A percentile compares a stretch with the other conserved stretches of the same genome.
Evolutionary conservation across 257 asterid species (phyloP).

Genomic region (Mitragyna speciosa): DNA sequence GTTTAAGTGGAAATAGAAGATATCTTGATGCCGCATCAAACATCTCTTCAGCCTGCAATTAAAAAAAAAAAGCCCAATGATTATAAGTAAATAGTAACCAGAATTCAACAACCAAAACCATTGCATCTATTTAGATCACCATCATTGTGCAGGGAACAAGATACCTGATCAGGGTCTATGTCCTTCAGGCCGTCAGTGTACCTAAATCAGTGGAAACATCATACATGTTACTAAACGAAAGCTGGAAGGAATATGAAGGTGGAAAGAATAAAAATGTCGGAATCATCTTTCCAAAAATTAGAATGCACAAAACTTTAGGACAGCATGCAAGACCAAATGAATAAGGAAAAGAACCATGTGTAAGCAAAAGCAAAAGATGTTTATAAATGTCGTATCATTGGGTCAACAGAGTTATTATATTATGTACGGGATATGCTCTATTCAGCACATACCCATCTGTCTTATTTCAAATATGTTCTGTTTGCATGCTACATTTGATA

Average conservation of each 20-base stretch:
- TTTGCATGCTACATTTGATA: too few relatives aligned
- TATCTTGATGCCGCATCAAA: slow-evolving; percentile 97
- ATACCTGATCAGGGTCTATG: slow-evolving; percentile 77
- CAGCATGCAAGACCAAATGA: background rate
- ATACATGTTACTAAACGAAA: slow-evolving; percentile 8
- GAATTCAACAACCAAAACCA: background rate
- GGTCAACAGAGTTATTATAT: background rate
- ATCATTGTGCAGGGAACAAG: slow-evolving; percentile 3
- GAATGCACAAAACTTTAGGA: background rate
- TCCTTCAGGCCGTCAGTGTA: slow-evolving; percentile 75
- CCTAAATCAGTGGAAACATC: slow-evolving; percentile 50
- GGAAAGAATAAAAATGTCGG: background rate
- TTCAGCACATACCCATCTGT: background rate
- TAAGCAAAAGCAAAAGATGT: background rate
- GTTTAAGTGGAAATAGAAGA: slow-evolving; percentile 87
- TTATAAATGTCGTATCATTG: background rate
- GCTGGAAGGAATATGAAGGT: slow-evolving; percentile 8
- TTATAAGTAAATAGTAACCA: background rate
- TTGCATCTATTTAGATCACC: too few relatives aligned
- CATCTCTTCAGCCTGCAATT: slow-evolving; percentile 80
- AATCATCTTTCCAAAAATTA: background rate
- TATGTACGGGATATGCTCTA: background rate
- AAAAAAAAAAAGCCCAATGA: slow-evolving; percentile 11
- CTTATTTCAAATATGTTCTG: too few relatives aligned
- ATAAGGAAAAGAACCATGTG: background rate